Evolutionary conservation across 1,284 basidiomycete genomes (phyloP).

Genomic region (Cryptococcus sp.): DNA sequence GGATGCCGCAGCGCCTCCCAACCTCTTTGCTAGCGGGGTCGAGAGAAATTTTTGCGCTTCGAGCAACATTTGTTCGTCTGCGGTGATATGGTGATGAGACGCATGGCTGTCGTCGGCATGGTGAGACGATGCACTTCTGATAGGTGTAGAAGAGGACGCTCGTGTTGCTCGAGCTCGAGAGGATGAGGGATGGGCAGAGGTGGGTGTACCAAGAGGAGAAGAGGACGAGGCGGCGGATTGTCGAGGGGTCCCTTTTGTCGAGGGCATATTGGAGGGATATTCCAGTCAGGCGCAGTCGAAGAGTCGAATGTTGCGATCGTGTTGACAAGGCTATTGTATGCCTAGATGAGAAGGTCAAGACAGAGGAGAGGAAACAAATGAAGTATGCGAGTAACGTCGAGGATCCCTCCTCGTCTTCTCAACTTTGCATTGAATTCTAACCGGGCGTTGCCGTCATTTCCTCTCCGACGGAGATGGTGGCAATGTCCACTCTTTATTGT

Average conservation of each 20-base stretch:
- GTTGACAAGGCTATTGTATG: too few species aligned
- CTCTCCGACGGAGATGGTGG: too few species aligned
- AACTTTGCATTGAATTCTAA: too few species aligned
- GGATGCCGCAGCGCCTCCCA: not conserved
- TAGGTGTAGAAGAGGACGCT: not conserved
- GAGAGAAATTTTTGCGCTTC: conserved; percentile 19
- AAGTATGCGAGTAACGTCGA: too few species aligned
- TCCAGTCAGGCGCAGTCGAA: too few species aligned
- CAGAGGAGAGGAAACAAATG: too few species aligned
- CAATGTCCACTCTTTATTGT: too few species aligned
- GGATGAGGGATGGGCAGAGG: not conserved
- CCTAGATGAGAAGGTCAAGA: too few species aligned
- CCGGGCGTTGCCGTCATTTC: too few species aligned
- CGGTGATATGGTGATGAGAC: conserved; percentile 26
- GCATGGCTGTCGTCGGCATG: too few species aligned
- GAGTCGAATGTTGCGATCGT: too few species aligned
- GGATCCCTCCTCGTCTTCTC: too few species aligned
- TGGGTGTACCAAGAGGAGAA: not conserved
- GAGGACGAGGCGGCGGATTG: not conserved
- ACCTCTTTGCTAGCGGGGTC: not conserved
- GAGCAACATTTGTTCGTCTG: conserved; percentile 29
- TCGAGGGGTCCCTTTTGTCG: not conserved
- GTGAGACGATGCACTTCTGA: not conserved
- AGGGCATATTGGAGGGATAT: not conserved
- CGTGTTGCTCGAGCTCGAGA: conserved; percentile 1